Evolutionary conservation across 116 monocot species (phyloP).

Genomic region (Cymodocea nodosa): DNA sequence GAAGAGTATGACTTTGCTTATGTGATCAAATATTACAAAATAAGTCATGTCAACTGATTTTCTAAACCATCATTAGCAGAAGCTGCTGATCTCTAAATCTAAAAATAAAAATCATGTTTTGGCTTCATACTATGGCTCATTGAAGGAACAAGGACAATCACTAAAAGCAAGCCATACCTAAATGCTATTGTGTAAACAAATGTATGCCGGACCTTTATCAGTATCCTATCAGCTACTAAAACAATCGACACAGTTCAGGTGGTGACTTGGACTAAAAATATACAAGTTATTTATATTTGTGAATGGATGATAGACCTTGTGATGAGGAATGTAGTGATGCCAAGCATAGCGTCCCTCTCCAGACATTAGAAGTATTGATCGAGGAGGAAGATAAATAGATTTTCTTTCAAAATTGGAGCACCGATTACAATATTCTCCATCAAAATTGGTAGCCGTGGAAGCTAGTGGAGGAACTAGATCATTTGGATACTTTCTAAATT

Average conservation of each 20-base stretch:
- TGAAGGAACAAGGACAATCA: no score
- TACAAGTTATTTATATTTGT: no score
- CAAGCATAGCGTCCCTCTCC: constrained; percentile 96
- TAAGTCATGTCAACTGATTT: no score
- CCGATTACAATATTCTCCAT: constrained; percentile 10
- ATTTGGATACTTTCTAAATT: constrained; percentile 66
- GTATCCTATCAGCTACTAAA: not conserved
- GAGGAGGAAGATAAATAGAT: constrained; percentile 72
- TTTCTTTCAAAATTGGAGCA: constrained; percentile 32
- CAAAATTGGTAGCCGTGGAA: constrained; percentile 7
- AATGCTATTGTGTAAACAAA: no score
- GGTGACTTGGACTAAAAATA: not conserved
- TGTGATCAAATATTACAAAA: no score
- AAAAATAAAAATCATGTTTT: no score
- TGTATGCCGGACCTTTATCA: no score
- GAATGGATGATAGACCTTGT: constrained; percentile 34
- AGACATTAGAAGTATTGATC: constrained; percentile 92
- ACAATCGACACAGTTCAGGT: not conserved
- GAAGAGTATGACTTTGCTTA: no score
- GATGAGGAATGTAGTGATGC: constrained; percentile 99
- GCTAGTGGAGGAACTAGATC: constrained; percentile 15
- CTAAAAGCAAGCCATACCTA: no score
- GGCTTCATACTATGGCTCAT: no score
- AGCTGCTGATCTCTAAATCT: no score
- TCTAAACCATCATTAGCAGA: no score